A percentile compares a stretch with the other conserved stretches of the same genome.
phyloP scores from a whole-genome alignment of 2,329 filamentous ascomycete genomes.

The Ophiosphaerella herpotricha region DNA sequence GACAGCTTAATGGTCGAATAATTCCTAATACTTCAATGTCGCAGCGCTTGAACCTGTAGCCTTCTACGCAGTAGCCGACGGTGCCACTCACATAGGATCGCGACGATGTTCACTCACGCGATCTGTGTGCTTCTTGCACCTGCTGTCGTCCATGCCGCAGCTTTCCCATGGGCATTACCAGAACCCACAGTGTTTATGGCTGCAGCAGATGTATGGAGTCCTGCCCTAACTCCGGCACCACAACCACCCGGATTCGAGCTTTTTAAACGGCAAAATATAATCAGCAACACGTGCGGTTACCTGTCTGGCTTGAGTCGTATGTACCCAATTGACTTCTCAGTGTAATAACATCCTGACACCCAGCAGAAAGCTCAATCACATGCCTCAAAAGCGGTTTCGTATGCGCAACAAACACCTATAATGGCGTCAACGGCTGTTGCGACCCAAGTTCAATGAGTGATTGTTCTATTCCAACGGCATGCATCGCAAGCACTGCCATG shows the following conservation, averaged over 20 bases:
- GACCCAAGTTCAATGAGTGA: conserved; percentile 19
- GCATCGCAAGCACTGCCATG: conserved; percentile 32
- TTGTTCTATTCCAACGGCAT: conserved; percentile 39
- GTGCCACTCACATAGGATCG: conserved; percentile 17
- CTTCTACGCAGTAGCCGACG: background rate
- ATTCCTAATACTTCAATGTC: too few relatives aligned
- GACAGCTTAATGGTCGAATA: too few relatives aligned
- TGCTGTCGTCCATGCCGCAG: conserved; percentile 27
- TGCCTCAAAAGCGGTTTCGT: conserved; percentile 29
- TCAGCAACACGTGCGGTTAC: conserved; percentile 38
- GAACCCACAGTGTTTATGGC: conserved; percentile 33
- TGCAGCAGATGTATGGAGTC: conserved; percentile 34
- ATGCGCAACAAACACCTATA: conserved; percentile 41
- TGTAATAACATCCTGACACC: conserved; percentile 8
- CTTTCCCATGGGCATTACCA: conserved; percentile 33
- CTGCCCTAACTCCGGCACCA: conserved; percentile 36
- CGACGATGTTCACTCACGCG: conserved; percentile 29
- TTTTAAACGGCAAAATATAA: conserved; percentile 28
- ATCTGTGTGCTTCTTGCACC: conserved; percentile 36
- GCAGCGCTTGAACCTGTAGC: too few relatives aligned
- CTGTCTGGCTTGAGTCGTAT: conserved; percentile 33
- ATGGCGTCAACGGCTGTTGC: conserved; percentile 43
- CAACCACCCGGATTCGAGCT: conserved; percentile 25
- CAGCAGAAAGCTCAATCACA: conserved; percentile 33
- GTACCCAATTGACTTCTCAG: background rate